Percentiles rank a stretch among this genome's conserved stretches.
These are phyloP conservation scores for Aphanomyces invadans DNA, from an alignment of 352 stramenopile species.

Conservation along the genomic window DNA sequence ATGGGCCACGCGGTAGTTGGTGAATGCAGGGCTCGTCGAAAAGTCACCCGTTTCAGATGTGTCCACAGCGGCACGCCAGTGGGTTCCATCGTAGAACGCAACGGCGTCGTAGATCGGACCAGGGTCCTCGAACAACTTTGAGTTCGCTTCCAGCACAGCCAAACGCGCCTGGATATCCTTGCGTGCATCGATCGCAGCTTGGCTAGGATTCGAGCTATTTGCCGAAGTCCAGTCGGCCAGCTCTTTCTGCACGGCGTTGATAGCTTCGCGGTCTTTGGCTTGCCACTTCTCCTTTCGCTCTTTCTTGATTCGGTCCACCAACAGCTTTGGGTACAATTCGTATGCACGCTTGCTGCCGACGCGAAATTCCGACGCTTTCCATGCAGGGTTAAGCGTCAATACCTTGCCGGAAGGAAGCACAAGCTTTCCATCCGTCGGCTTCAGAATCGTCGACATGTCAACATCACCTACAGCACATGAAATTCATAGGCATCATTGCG, in stretches of 20 bases:
- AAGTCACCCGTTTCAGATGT: slow-evolving; percentile 80
- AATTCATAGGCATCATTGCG: background rate
- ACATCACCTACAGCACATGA: slow-evolving; percentile 75
- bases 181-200: slow-evolving; percentile 36
- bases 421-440: slow-evolving; percentile 31
- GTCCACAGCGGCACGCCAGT: slow-evolving; percentile 85
- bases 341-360: slow-evolving; percentile 79
- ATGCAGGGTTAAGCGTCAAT: slow-evolving; percentile 72
- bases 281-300: slow-evolving; percentile 81
- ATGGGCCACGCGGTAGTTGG: slow-evolving; percentile 66
- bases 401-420: slow-evolving; percentile 27
- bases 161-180: slow-evolving; percentile 81
- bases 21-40: slow-evolving; percentile 45
- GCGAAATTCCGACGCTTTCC: slow-evolving; percentile 64
- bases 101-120: slow-evolving; percentile 91
- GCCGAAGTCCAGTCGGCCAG: slow-evolving; percentile 61
- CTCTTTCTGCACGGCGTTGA: slow-evolving; percentile 57
- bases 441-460: slow-evolving; percentile 67
- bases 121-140: slow-evolving; percentile 78
- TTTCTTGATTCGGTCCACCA: slow-evolving; percentile 68
- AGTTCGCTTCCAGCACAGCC: slow-evolving; percentile 57
- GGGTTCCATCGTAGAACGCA: slow-evolving; percentile 76
- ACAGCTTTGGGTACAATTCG: slow-evolving; percentile 79
- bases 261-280: slow-evolving; percentile 47
- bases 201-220: slow-evolving; percentile 3